Evolutionary conservation across 108 stramenopile genomes (phyloP).

Genomic region (Nitzschia inconspicua): DNA sequence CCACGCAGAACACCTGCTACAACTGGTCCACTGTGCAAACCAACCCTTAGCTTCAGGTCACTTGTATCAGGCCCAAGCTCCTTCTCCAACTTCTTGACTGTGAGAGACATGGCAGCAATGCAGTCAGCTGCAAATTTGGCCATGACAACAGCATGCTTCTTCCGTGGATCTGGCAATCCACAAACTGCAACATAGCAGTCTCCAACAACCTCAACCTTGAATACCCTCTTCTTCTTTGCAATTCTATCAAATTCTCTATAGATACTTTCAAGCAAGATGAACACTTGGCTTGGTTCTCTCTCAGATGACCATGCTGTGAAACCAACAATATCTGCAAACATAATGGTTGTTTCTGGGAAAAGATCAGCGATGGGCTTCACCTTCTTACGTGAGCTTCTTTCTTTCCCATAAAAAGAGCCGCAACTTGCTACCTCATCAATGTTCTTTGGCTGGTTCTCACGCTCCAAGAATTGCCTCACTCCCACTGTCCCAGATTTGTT

Average conservation of each 20-base stretch:
- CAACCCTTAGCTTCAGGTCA: slow-evolving; percentile 32
- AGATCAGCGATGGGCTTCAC: slow-evolving; percentile 28
- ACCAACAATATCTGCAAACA: slow-evolving; percentile 25
- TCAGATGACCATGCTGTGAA: slow-evolving; percentile 15
- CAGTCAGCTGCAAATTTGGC: slow-evolving; percentile 35
- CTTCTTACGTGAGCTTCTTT: too few species aligned
- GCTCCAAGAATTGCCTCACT: too few species aligned
- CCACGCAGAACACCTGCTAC: slow-evolving; percentile 52
- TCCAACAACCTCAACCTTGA: slow-evolving; percentile 41
- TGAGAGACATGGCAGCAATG: slow-evolving; percentile 15
- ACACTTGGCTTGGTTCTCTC: slow-evolving; percentile 9
- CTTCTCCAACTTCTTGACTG: slow-evolving; percentile 7
- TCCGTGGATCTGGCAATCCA: slow-evolving; percentile 16
- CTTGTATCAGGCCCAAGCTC: slow-evolving; percentile 20
- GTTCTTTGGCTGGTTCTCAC: background rate
- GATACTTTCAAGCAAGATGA: slow-evolving; percentile 3
- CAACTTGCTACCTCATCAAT: background rate
- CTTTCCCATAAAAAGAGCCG: too few species aligned
- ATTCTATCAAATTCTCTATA: slow-evolving; percentile 6
- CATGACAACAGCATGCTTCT: slow-evolving; percentile 39
- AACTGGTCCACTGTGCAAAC: slow-evolving; percentile 43
- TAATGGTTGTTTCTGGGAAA: slow-evolving; percentile 19
- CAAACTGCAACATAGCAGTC: slow-evolving; percentile 54
- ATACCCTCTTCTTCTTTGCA: slow-evolving; percentile 2
- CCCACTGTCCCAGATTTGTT: too few species aligned